These are phyloP conservation scores for Eucommia ulmoides DNA, from an alignment of 257 asterid species.

Conservation along the genomic window DNA sequence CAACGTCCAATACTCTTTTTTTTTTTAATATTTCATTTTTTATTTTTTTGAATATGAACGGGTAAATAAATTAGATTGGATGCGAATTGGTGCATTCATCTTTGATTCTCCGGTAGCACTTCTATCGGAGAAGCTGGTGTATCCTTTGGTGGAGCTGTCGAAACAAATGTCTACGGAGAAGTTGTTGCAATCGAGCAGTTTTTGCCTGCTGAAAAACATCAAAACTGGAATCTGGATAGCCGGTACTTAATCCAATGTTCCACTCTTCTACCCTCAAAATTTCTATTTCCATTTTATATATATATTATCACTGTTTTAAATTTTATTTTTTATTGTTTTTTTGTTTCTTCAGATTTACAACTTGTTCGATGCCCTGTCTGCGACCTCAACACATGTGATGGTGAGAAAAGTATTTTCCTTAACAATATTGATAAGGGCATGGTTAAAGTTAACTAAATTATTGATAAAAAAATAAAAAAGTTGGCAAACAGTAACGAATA, in stretches of 20 bases:
- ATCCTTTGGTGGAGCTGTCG: slow-evolving; percentile 31
- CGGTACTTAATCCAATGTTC: too few species aligned
- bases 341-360: slow-evolving; percentile 77
- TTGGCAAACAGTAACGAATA: background rate
- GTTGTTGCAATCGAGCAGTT: slow-evolving; percentile 34
- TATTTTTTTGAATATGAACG: slow-evolving; percentile 4
- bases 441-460: background rate
- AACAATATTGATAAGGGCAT: background rate
- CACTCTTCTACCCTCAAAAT: too few species aligned
- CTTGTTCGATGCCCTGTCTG: slow-evolving; percentile 97
- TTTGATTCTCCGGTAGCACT: slow-evolving; percentile 58
- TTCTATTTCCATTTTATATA: too few species aligned
- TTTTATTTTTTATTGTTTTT: too few species aligned
- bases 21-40: too few species aligned
- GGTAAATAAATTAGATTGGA: slow-evolving; percentile 67
- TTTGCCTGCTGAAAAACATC: slow-evolving; percentile 45
- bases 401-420: slow-evolving; percentile 24
- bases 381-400: slow-evolving; percentile 85
- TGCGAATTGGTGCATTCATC: slow-evolving; percentile 83
- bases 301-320: too few species aligned
- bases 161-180: slow-evolving; percentile 28
- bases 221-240: slow-evolving; percentile 96
- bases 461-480: background rate
- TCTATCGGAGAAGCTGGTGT: slow-evolving; percentile 43
- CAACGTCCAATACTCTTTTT: too few species aligned